These are phyloP conservation scores for Microthlaspi erraticum DNA, from an alignment of 345 rosid species.

Conservation along the genomic window DNA sequence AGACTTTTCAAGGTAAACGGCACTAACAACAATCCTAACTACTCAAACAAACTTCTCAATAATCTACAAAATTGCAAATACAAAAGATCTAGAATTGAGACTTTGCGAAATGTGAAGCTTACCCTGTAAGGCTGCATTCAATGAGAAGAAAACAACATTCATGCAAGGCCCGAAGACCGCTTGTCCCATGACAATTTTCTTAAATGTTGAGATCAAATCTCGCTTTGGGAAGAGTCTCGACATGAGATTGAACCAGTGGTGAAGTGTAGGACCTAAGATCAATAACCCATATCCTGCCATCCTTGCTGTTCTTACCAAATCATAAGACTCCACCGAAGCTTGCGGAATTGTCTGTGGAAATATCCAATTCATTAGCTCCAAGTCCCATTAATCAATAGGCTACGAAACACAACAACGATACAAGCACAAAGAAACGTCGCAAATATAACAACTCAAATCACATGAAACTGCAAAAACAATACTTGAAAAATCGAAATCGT, in stretches of 20 bases:
- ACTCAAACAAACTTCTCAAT: neutral
- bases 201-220: conserved; percentile 74
- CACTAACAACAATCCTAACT: no score
- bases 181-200: conserved; percentile 92
- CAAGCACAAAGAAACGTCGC: neutral
- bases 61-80: neutral
- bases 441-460: neutral
- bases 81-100: neutral
- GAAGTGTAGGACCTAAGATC: conserved; percentile 81
- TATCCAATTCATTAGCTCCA: conserved; percentile 7
- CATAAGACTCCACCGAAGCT: conserved; percentile 61
- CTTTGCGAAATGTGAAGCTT: neutral
- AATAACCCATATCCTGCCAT: conserved; percentile 87
- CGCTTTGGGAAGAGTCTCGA: conserved; percentile 73
- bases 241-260: conserved; percentile 84
- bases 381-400: neutral
- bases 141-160: conserved; percentile 80
- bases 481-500: neutral
- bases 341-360: conserved; percentile 57
- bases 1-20: no score
- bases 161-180: conserved; percentile 74
- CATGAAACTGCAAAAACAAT: no score
- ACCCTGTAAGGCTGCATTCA: conserved; percentile 85
- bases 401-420: neutral
- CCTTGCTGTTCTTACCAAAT: conserved; percentile 72